These are phyloP conservation scores for Cercospora sp. DNA, from an alignment of 2,329 filamentous ascomycete species.

Conservation along the genomic window DNA sequence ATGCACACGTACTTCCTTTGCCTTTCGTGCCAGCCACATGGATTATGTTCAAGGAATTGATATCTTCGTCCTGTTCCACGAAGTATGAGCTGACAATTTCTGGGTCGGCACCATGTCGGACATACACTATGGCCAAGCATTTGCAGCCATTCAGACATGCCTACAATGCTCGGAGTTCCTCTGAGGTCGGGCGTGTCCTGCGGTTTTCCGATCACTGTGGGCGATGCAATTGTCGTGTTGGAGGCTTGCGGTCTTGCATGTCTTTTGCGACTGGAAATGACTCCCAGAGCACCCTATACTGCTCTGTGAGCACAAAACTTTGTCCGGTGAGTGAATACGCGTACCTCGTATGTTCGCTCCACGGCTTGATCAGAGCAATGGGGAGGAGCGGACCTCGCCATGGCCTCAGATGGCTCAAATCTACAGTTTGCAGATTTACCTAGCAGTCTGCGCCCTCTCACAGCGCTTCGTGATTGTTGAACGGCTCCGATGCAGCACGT, in stretches of 20 bases:
- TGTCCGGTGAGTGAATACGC: background rate
- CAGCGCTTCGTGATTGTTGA: background rate
- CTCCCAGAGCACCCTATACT: background rate
- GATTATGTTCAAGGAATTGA: slow-evolving; percentile 50
- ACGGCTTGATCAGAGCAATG: background rate
- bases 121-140: slow-evolving; percentile 29
- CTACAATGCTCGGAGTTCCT: slow-evolving; percentile 28
- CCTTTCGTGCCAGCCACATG: slow-evolving; percentile 93
- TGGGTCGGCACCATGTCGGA: background rate
- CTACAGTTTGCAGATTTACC: background rate
- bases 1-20: slow-evolving; percentile 84
- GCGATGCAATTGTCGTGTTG: background rate
- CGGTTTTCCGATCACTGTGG: background rate
- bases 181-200: background rate
- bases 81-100: background rate
- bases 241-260: background rate
- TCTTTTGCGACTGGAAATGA: background rate
- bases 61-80: slow-evolving; percentile 20
- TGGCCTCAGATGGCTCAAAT: background rate
- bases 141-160: slow-evolving; percentile 31
- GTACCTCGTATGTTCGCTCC: slow-evolving; percentile 2
- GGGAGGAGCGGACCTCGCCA: background rate
- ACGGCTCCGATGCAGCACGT: background rate
- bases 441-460: background rate
- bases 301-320: background rate